phyloP scores from a whole-genome alignment of 257 asterid species.

The Petrea volubilis region DNA sequence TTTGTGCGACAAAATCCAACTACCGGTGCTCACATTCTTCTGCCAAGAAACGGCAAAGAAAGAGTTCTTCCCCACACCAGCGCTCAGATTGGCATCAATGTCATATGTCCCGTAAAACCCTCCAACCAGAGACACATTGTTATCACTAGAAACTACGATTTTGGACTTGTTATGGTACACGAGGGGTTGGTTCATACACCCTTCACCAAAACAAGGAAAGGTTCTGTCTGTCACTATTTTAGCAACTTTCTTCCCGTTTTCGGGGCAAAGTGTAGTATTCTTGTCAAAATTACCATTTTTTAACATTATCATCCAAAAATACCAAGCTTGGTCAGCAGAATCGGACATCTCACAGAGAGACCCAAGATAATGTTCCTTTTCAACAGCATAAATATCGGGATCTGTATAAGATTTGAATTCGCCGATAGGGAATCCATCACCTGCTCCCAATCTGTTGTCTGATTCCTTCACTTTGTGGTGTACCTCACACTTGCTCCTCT shows the following conservation, averaged over 20 bases:
- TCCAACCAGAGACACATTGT: slow-evolving; percentile 52
- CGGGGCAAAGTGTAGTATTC: slow-evolving; percentile 76
- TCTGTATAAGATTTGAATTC: slow-evolving; percentile 42
- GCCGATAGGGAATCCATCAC: slow-evolving; percentile 53
- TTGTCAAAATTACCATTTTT: slow-evolving; percentile 85
- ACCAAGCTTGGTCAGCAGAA: slow-evolving; percentile 47
- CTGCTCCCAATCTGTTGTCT: slow-evolving; percentile 62
- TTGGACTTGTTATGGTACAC: slow-evolving; percentile 62
- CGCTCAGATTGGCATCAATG: slow-evolving; percentile 56
- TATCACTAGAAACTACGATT: slow-evolving; percentile 21
- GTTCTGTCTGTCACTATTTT: slow-evolving; percentile 60
- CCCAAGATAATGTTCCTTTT: slow-evolving; percentile 76
- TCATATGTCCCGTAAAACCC: slow-evolving; percentile 87
- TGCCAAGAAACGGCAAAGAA: slow-evolving; percentile 67
- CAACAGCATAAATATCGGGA: slow-evolving; percentile 72
- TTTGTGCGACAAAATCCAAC: slow-evolving; percentile 70
- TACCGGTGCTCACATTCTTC: slow-evolving; percentile 59
- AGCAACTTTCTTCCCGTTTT: slow-evolving; percentile 70
- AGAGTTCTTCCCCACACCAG: slow-evolving; percentile 41
- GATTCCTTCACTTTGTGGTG: slow-evolving; percentile 62
- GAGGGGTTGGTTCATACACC: slow-evolving; percentile 91
- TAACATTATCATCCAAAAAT: slow-evolving; percentile 86
- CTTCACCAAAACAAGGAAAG: slow-evolving; percentile 85
- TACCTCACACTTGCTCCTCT: slow-evolving; percentile 45
- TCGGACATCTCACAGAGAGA: slow-evolving; percentile 63